Evolutionary conservation across 345 rosid species (phyloP).

Genomic region (Eucalyptus lansdowneana): DNA sequence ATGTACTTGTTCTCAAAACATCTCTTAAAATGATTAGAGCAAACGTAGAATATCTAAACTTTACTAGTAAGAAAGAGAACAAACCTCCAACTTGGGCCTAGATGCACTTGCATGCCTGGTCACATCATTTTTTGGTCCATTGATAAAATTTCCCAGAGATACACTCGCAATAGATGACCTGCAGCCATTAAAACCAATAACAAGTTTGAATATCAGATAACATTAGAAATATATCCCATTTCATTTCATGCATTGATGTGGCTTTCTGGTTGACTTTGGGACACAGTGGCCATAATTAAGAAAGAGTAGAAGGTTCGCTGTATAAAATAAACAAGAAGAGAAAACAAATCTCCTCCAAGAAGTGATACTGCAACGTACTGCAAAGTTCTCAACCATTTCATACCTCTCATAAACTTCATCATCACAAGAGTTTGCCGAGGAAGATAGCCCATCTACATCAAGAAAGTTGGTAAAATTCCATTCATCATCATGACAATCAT

Average conservation of each 20-base stretch:
- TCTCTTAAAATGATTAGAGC: not conserved
- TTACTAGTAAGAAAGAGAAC: not conserved
- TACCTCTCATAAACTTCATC: constrained; percentile 72
- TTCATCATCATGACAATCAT: constrained; percentile 34
- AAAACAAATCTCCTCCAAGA: not conserved
- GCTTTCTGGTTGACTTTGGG: not conserved
- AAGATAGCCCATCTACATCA: constrained; percentile 81
- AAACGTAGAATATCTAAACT: not conserved
- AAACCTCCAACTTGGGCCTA: constrained; percentile 14
- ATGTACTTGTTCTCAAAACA: not conserved
- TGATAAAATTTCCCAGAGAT: constrained; percentile 11
- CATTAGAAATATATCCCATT: not conserved
- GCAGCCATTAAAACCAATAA: not conserved
- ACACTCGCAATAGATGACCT: not conserved
- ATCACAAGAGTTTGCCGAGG: constrained; percentile 84
- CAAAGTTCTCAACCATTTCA: not conserved
- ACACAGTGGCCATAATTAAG: not conserved
- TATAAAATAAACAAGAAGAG: not conserved
- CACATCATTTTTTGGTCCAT: not conserved
- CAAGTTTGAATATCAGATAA: not conserved
- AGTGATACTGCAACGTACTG: not conserved
- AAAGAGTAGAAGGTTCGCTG: not conserved
- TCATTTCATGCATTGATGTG: not conserved
- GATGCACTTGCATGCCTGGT: constrained; percentile 14
- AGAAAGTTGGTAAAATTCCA: constrained; percentile 56